Base-by-base conservation (phyloP, 257 asterid species). In the Rubia yunnanensis region DNA sequence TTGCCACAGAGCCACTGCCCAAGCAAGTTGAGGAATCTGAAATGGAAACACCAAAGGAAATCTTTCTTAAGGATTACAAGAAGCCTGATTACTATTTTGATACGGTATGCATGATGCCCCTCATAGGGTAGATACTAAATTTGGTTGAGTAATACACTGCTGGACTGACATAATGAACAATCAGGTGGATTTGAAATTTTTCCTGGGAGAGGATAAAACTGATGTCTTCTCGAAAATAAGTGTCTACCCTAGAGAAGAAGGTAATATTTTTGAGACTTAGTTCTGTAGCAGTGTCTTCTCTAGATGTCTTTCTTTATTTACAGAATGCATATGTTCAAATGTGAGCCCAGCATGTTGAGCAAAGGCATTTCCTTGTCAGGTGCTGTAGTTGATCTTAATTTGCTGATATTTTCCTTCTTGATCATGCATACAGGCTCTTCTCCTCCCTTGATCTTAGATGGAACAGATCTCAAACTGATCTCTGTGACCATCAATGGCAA, bases 21-120 rank as follows among this genome's bases (percentile, higher is more conserved):
- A 86, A 83, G 75, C 85, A 79, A 83, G 81, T 66, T 22, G 95
- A 82, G 76, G 96, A 91, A 72, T 71, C 84, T 49, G 74, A 39
- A 13, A 89, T 90, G 99, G 95, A 86, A 68, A 35, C 82, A 60
- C 97, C 96, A 70, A 90, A 86, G 75, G 99, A 94, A 85, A 90
- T 94, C 28, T 94, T 86, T 46, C 74, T 94, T 20, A 94, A 90
- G 86, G 99, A 94, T 74, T 90, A 90, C 86, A 88, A 88, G 77
- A 89, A 84, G 74, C 96, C 99, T 23, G 92, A 84, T 69, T 94
- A 88, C 78, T 90, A 76, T 65, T 90, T 94, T 69, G 97, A 94
- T 24, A 73, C 81, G 80, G 97, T 90, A 83, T 46, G 22, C 60
- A 34, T 48, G n/a, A 4, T 20, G 34, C 38, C 35, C 13, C 27